These are phyloP conservation scores for Serendipita indica DNA, from an alignment of 768 basidiomycete genomes.

Conservation along the genomic window DNA sequence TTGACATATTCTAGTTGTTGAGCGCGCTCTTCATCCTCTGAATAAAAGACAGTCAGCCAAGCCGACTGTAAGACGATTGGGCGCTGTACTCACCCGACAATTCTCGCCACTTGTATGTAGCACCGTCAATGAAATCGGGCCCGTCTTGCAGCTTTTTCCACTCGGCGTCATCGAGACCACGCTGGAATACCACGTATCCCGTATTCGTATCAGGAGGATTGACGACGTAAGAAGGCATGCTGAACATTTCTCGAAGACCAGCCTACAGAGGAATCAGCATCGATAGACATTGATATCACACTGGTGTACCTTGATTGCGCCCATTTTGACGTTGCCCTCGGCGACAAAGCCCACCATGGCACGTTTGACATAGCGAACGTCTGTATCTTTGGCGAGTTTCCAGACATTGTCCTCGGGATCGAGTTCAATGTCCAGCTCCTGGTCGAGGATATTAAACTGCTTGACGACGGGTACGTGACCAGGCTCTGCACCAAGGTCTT, in stretches of 20 bases:
- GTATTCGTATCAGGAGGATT: neutral
- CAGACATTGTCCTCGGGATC: neutral
- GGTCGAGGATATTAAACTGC: neutral
- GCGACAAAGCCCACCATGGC: neutral
- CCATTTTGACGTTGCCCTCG: neutral
- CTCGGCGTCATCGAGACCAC: neutral
- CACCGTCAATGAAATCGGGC: neutral
- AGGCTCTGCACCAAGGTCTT: neutral
- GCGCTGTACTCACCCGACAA: neutral
- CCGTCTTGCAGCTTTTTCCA: neutral
- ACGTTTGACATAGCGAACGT: neutral
- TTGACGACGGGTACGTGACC: neutral
- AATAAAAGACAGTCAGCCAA: neutral
- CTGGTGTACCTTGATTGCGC: neutral
- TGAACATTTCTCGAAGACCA: neutral
- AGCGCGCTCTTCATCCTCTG: constrained; percentile 4
- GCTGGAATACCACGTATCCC: constrained; percentile 3
- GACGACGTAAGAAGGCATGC: neutral
- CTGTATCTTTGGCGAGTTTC: neutral
- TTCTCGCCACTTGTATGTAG: neutral
- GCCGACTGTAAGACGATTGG: neutral
- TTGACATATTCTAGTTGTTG: neutral
- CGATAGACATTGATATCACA: no score
- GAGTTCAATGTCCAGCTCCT: neutral
- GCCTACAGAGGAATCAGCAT: no score